Percentiles rank a stretch among this genome's conserved stretches.
These are phyloP conservation scores for Sapria himalayana DNA, from an alignment of 345 rosid genomes.

Conservation along the genomic window DNA sequence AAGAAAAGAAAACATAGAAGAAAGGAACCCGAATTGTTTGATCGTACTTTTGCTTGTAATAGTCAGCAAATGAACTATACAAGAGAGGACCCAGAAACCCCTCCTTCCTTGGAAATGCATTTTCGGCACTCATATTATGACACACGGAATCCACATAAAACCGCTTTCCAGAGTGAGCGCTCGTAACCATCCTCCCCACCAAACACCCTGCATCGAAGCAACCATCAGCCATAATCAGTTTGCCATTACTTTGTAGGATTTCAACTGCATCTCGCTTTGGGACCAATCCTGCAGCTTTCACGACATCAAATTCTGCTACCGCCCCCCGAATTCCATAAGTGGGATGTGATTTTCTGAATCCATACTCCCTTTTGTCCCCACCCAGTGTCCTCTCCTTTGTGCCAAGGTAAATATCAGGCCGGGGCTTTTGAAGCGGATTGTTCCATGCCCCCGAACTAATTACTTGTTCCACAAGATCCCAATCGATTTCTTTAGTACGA, in stretches of 20 bases:
- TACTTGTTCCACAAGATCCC: constrained; percentile 56
- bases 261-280: constrained; percentile 33
- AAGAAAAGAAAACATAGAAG: not conserved
- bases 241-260: constrained; percentile 20
- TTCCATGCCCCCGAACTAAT: constrained; percentile 48
- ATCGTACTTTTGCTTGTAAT: constrained; percentile 82
- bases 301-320: constrained; percentile 77
- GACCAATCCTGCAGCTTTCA: constrained; percentile 79
- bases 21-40: not conserved
- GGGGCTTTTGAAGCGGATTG: constrained; percentile 95
- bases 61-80: constrained; percentile 84
- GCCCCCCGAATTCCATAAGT: constrained; percentile 99
- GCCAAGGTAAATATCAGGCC: constrained; percentile 96
- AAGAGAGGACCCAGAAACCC: constrained; percentile 96
- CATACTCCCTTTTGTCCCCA: constrained; percentile 96
- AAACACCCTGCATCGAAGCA: constrained; percentile 30
- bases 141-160: constrained; percentile 82
- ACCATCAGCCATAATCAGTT: constrained; percentile 77
- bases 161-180: constrained; percentile 98
- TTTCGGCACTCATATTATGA: constrained; percentile 79
- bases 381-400: constrained; percentile 95
- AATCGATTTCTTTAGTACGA: constrained; percentile 58
- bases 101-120: constrained; percentile 92
- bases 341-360: constrained; percentile 90
- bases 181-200: constrained; percentile 74